A percentile compares a stretch with the other conserved stretches of the same genome.
These are phyloP conservation scores for Mucor piriformis DNA, from an alignment of 371 early-diverging fungal species.

Conservation along the genomic window DNA sequence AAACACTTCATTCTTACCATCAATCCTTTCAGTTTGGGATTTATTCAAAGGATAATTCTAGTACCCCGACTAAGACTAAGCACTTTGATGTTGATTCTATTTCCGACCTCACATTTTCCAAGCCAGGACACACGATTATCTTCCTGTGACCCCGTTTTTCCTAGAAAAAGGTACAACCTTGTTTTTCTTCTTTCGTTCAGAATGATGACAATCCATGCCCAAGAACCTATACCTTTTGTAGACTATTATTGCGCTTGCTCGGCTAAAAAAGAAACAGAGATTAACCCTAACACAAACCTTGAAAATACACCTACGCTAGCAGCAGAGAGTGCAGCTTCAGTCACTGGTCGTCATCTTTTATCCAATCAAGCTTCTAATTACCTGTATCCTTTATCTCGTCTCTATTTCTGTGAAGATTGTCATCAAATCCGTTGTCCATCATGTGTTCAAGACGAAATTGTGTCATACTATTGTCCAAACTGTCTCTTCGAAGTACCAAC, in stretches of 20 bases:
- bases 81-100: too few relatives aligned
- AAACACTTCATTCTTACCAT: too few relatives aligned
- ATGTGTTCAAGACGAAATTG: slow-evolving; percentile 85
- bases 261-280: slow-evolving; percentile 21
- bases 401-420: slow-evolving; percentile 91
- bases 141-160: too few relatives aligned
- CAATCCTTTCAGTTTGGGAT: too few relatives aligned
- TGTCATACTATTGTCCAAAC: slow-evolving; percentile 92
- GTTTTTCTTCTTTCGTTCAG: background rate
- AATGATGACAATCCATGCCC: slow-evolving; percentile 3
- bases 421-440: slow-evolving; percentile 77
- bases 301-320: background rate
- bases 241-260: slow-evolving; percentile 55
- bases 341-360: slow-evolving; percentile 37
- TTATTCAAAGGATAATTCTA: too few relatives aligned
- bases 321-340: slow-evolving; percentile 25
- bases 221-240: slow-evolving; percentile 45
- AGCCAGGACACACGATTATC: too few relatives aligned
- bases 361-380: slow-evolving; percentile 48
- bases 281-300: background rate
- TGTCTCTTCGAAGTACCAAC: slow-evolving; percentile 94
- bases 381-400: slow-evolving; percentile 66
- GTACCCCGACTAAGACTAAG: too few relatives aligned
- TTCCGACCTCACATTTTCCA: too few relatives aligned
- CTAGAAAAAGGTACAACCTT: background rate